phyloP scores from a whole-genome alignment of 148 eudicot species.

The Chenopodium quinoa region DNA sequence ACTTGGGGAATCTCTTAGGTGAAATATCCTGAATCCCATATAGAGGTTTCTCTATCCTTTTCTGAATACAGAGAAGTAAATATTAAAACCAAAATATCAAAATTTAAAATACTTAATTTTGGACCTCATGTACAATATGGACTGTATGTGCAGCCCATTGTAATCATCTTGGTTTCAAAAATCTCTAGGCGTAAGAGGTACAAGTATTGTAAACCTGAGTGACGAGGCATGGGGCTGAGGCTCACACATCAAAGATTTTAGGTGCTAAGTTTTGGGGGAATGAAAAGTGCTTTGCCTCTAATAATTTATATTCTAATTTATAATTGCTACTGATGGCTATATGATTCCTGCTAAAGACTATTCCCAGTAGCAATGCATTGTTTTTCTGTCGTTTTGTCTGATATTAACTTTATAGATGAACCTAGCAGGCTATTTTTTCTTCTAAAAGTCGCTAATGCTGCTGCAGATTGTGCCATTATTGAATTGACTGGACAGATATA shows the following conservation, averaged over 20 bases:
- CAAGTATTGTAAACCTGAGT: not conserved
- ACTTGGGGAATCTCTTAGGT: not conserved
- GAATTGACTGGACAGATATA: constrained; percentile 15
- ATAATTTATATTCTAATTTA: not conserved
- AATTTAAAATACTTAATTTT: not conserved
- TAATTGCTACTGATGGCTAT: not conserved
- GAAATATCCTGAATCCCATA: not conserved
- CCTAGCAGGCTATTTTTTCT: not conserved
- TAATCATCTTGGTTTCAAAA: not conserved
- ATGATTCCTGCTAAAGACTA: not conserved
- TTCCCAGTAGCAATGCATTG: not conserved
- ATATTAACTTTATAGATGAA: not conserved
- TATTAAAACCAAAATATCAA: not conserved
- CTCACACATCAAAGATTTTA: not conserved
- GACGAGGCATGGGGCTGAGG: not conserved
- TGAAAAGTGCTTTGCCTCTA: not conserved
- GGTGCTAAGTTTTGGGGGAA: not conserved
- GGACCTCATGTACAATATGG: not conserved
- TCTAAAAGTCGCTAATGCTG: not conserved
- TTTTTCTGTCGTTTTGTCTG: not conserved
- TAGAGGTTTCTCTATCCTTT: not conserved
- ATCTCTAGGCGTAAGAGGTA: not conserved
- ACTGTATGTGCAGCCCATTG: not conserved
- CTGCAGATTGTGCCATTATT: constrained; percentile 14
- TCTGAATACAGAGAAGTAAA: not conserved